Conservation (phyloP, 2,329 filamentous ascomycete species). For the Davidsoniella virescens region DNA sequence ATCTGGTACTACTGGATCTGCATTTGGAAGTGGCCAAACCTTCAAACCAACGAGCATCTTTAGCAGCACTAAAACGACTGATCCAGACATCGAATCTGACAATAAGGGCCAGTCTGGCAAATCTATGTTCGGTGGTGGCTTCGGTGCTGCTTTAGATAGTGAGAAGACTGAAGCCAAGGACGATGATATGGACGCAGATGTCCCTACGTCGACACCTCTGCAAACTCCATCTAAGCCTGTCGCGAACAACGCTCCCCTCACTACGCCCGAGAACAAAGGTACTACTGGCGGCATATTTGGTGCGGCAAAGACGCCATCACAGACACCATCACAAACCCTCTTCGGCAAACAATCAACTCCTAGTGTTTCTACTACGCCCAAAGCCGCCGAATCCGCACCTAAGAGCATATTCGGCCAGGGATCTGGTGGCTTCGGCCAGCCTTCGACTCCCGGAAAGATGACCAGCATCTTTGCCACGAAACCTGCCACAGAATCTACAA, state of each 20-base stretch:
- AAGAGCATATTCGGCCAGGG: constrained; percentile 5
- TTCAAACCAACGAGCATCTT: constrained; percentile 57
- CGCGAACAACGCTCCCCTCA: constrained; percentile 14
- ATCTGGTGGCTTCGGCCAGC: background rate
- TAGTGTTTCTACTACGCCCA: background rate
- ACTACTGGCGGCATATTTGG: constrained; percentile 1
- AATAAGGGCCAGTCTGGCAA: constrained; percentile 20
- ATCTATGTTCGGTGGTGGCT: constrained; percentile 43
- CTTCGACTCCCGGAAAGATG: background rate
- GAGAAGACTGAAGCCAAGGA: constrained; percentile 29
- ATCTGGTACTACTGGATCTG: constrained; percentile 18
- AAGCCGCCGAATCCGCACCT: background rate
- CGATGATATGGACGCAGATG: constrained; percentile 33
- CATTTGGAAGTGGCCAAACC: constrained; percentile 26
- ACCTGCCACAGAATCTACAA: background rate
- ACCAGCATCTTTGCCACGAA: background rate
- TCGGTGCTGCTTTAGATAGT: constrained; percentile 39
- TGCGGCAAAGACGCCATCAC: background rate
- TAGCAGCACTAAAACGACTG: constrained; percentile 45
- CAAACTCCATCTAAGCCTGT: constrained; percentile 24
- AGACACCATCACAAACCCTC: background rate
- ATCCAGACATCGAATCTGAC: constrained; percentile 23
- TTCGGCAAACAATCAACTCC: background rate
- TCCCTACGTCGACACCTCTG: constrained; percentile 18
- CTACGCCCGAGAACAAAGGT: constrained; percentile 5